Evolutionary conservation across 208 protist genomes (phyloP).

Genomic region (Lotmaria passim): DNA sequence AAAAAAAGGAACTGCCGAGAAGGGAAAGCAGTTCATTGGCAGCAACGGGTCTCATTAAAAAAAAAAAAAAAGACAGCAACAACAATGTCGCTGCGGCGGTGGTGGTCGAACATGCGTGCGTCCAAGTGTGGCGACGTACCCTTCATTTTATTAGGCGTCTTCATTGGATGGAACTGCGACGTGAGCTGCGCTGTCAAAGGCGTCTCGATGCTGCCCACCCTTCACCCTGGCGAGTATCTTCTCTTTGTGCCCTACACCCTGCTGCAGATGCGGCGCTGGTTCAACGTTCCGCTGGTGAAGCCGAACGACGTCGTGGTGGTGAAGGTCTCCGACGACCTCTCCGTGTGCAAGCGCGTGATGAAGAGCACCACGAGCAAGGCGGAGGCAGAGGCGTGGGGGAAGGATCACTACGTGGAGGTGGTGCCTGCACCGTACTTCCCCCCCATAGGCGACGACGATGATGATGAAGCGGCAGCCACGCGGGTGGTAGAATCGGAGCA

Average conservation of each 20-base stretch:
- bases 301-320: slow-evolving; percentile 72
- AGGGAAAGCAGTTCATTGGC: too few relatives aligned
- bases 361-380: slow-evolving; percentile 35
- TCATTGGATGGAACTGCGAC: slow-evolving; percentile 79
- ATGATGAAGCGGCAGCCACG: not conserved
- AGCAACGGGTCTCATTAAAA: too few relatives aligned
- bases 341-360: slow-evolving; percentile 84
- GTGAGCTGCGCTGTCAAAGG: slow-evolving; percentile 71
- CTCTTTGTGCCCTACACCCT: slow-evolving; percentile 69
- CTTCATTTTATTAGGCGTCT: slow-evolving; percentile 63
- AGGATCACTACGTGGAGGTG: slow-evolving; percentile 46
- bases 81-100: slow-evolving; percentile 8
- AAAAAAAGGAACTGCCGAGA: too few relatives aligned
- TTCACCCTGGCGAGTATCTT: slow-evolving; percentile 70
- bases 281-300: slow-evolving; percentile 38
- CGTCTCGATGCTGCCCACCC: slow-evolving; percentile 78
- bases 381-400: slow-evolving; percentile 50
- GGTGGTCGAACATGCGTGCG: slow-evolving; percentile 26
- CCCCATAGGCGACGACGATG: not conserved
- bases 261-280: slow-evolving; percentile 34
- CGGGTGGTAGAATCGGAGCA: slow-evolving; percentile 21
- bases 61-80: not conserved
- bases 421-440: slow-evolving; percentile 31
- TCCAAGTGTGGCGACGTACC: slow-evolving; percentile 51
- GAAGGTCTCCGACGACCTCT: slow-evolving; percentile 61